Conservation (phyloP, 139 green algal species). For the Coelastrella sp. region DNA sequence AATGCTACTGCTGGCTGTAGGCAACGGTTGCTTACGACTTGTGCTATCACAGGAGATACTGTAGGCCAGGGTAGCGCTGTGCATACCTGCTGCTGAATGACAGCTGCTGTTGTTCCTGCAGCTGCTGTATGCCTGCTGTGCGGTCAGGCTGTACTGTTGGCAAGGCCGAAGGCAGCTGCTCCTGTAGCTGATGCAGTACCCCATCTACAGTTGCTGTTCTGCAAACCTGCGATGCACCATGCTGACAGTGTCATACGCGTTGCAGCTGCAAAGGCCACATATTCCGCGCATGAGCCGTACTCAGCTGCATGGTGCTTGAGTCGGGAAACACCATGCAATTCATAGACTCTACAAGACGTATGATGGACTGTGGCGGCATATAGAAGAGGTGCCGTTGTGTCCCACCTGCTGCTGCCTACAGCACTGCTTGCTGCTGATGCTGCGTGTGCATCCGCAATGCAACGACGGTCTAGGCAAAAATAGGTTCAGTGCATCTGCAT, state of each 20-base stretch:
- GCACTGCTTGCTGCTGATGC: not conserved
- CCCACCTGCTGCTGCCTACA: not conserved
- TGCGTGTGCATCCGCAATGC: not conserved
- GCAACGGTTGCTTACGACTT: too few species aligned
- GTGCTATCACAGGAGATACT: too few species aligned
- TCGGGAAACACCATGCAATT: not conserved
- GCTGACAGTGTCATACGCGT: not conserved
- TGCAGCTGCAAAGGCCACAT: not conserved
- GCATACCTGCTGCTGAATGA: conserved; percentile 36
- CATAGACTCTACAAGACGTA: not conserved
- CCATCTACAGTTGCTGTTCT: conserved; percentile 13
- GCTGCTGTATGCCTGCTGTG: not conserved
- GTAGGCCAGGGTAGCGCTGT: too few species aligned
- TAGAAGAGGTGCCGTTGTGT: too few species aligned
- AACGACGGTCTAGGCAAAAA: not conserved
- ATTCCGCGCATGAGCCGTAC: too few species aligned
- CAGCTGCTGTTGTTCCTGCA: too few species aligned
- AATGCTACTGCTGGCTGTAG: too few species aligned
- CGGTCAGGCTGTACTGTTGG: not conserved
- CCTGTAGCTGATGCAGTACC: not conserved
- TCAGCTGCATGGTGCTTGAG: not conserved
- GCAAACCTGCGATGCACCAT: not conserved
- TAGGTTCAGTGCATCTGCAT: not conserved
- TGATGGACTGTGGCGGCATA: too few species aligned
- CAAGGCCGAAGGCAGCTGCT: not conserved